These are phyloP conservation scores for Prunus mume DNA, from an alignment of 306 rosid species.

Conservation along the genomic window DNA sequence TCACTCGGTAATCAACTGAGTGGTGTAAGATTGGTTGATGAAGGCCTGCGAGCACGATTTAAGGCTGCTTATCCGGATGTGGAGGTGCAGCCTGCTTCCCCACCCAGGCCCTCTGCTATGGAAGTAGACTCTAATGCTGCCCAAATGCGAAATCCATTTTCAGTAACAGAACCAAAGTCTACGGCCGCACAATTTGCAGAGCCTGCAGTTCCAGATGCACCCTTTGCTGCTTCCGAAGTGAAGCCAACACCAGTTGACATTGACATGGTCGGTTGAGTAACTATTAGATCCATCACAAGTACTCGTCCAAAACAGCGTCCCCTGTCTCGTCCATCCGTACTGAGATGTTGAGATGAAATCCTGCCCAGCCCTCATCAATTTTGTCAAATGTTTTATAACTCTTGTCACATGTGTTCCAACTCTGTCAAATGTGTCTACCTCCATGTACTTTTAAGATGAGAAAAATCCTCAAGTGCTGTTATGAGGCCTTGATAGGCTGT, in stretches of 20 bases:
- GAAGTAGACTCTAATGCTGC: slow-evolving; percentile 60
- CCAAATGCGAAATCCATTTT: slow-evolving; percentile 59
- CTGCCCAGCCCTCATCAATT: not conserved
- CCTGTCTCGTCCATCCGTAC: not conserved
- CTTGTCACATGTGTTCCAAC: too few species aligned
- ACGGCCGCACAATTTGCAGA: slow-evolving; percentile 38
- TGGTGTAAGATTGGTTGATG: slow-evolving; percentile 90
- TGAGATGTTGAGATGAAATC: slow-evolving; percentile 6
- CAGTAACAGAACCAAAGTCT: slow-evolving; percentile 46
- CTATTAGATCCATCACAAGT: slow-evolving; percentile 4
- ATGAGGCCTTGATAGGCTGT: not conserved
- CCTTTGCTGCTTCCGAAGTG: slow-evolving; percentile 49
- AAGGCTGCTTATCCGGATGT: slow-evolving; percentile 98
- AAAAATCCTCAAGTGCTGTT: not conserved
- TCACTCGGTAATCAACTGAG: slow-evolving; percentile 91
- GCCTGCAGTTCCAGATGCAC: slow-evolving; percentile 43
- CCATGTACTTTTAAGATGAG: not conserved
- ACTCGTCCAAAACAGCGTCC: not conserved
- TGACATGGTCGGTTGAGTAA: slow-evolving; percentile 40
- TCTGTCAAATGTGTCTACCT: not conserved
- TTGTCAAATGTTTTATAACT: not conserved
- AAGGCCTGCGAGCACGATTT: slow-evolving; percentile 91
- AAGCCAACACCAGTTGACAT: slow-evolving; percentile 52
- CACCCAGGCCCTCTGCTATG: slow-evolving; percentile 81
- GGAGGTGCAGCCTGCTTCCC: slow-evolving; percentile 91